A percentile compares a stretch with the other conserved stretches of the same genome.
These are phyloP conservation scores for Ustilago esculenta DNA, from an alignment of 1,284 basidiomycete species.

Conservation along the genomic window DNA sequence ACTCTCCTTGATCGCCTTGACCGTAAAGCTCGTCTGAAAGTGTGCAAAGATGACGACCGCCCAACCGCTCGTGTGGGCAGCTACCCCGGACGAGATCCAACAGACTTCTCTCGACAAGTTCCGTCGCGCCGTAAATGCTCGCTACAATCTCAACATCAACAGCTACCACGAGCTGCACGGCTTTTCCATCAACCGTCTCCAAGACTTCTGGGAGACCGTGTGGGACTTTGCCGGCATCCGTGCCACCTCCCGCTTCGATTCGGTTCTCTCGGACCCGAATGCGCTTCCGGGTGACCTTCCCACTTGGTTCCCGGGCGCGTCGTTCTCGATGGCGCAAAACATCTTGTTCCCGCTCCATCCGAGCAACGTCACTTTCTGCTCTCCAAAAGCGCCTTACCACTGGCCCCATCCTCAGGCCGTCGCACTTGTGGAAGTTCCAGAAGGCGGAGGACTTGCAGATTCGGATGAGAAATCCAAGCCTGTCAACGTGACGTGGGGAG, in stretches of 20 bases:
- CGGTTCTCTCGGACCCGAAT: conserved; percentile 36
- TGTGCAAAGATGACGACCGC: conserved; percentile 7
- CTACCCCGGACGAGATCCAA: conserved; percentile 21
- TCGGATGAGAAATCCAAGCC: conserved; percentile 8
- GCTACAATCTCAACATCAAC: conserved; percentile 27
- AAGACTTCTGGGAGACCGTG: conserved; percentile 43
- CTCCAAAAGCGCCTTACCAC: conserved; percentile 37
- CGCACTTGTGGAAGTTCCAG: conserved; percentile 42
- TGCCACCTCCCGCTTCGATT: conserved; percentile 24
- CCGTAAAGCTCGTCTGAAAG: no score
- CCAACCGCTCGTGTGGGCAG: conserved; percentile 44
- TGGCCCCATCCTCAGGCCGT: conserved; percentile 26
- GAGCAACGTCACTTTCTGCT: conserved; percentile 37
- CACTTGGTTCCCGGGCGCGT: conserved; percentile 42
- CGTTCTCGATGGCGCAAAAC: conserved; percentile 45
- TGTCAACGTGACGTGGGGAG: conserved; percentile 39
- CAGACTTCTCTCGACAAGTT: conserved; percentile 45
- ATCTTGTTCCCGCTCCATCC: conserved; percentile 54
- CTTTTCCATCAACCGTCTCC: conserved; percentile 42
- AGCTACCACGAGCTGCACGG: conserved; percentile 49
- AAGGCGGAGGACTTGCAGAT: conserved; percentile 34
- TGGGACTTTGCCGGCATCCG: conserved; percentile 50
- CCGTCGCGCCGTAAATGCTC: conserved; percentile 38
- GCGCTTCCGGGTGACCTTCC: conserved; percentile 47
- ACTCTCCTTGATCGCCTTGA: not conserved